These are phyloP conservation scores for Thinopyrum elongatum DNA, from an alignment of 176 grass and related monocot species.

Conservation along the genomic window DNA sequence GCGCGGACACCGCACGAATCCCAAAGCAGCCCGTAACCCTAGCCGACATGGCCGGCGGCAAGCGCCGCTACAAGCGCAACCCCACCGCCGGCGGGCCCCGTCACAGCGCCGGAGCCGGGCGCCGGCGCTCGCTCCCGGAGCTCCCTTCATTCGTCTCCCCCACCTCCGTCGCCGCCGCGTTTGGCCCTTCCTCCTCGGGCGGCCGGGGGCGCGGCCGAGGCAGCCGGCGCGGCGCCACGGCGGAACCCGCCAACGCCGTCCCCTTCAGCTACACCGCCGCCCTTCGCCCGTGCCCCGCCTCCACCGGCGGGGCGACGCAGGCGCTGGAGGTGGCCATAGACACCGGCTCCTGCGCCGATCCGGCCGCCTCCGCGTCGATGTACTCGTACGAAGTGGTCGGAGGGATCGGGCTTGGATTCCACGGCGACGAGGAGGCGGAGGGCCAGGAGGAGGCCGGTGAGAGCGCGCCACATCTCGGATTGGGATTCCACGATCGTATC, in stretches of 20 bases:
- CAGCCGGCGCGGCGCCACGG: background rate
- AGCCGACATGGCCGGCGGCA: constrained; percentile 56
- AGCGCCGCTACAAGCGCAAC: constrained; percentile 44
- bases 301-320: background rate
- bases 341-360: constrained; percentile 34
- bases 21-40: constrained; percentile 14
- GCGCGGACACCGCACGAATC: constrained; percentile 11
- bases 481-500: constrained; percentile 49
- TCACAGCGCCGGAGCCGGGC: constrained; percentile 30
- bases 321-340: constrained; percentile 28
- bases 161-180: constrained; percentile 36
- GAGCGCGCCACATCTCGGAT: constrained; percentile 30
- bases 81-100: constrained; percentile 58
- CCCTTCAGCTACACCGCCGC: constrained; percentile 33
- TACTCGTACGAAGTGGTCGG: constrained; percentile 50
- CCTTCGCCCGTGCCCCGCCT: constrained; percentile 1
- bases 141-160: constrained; percentile 49
- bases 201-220: background rate
- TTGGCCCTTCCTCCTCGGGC: constrained; percentile 30
- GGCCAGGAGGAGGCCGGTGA: constrained; percentile 26
- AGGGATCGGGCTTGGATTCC: constrained; percentile 38
- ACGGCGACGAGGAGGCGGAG: constrained; percentile 28
- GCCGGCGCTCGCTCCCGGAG: constrained; percentile 37
- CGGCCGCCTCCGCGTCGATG: constrained; percentile 19
- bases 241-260: constrained; percentile 17